Percentiles rank a stretch among this genome's conserved stretches.
Conservation (phyloP, 2,329 filamentous ascomycete species). For the Pseudopithomyces maydicus region DNA sequence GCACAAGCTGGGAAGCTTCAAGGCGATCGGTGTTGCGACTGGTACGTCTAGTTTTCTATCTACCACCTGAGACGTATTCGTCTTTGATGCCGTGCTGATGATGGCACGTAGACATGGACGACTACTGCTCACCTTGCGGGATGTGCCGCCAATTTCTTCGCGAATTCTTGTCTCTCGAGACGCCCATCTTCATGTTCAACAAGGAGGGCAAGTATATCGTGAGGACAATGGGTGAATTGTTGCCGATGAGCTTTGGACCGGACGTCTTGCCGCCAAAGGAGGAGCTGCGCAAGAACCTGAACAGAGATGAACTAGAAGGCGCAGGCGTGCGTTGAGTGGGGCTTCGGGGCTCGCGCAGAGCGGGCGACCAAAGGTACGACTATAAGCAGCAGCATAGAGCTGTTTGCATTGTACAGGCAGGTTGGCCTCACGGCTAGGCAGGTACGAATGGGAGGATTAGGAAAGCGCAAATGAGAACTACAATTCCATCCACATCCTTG, state of each 20-base stretch:
- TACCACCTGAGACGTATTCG: too few relatives aligned
- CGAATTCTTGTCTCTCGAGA: constrained; percentile 55
- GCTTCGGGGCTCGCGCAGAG: not conserved
- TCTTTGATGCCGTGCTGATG: not conserved
- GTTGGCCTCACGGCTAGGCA: not conserved
- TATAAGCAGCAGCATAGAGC: too few relatives aligned
- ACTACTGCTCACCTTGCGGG: constrained; percentile 71
- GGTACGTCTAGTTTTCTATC: not conserved
- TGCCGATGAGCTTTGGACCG: constrained; percentile 61
- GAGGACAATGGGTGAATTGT: constrained; percentile 67
- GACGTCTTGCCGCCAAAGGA: constrained; percentile 50
- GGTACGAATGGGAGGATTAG: not conserved
- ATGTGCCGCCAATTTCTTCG: constrained; percentile 87
- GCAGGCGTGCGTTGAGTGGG: not conserved
- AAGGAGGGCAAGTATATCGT: constrained; percentile 75
- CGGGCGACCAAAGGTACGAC: too few relatives aligned
- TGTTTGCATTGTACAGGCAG: not conserved
- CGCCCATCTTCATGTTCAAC: constrained; percentile 92
- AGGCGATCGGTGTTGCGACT: constrained; percentile 83
- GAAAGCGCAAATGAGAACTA: too few relatives aligned
- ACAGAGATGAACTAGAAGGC: constrained; percentile 31
- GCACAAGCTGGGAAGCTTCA: constrained; percentile 51
- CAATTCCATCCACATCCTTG: not conserved
- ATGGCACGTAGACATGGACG: constrained; percentile 63
- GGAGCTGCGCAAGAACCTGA: constrained; percentile 32